A percentile compares a stretch with the other conserved stretches of the same genome.
phyloP scores from a whole-genome alignment of 2,329 filamentous ascomycete genomes.

The Emydomyces testavorans region DNA sequence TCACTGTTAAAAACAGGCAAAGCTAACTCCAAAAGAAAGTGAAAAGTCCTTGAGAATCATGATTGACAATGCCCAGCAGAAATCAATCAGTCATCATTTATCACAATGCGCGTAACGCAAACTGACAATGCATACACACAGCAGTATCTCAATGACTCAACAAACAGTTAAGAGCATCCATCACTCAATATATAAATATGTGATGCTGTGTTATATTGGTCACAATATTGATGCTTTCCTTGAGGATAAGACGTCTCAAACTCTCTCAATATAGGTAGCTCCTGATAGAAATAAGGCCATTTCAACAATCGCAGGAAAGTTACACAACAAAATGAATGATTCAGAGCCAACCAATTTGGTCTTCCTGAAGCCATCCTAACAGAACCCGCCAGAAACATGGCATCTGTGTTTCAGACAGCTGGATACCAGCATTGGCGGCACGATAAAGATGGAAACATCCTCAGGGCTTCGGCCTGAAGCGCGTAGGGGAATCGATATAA shows the following conservation, averaged over 20 bases:
- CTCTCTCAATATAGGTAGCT: background rate
- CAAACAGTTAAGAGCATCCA: background rate
- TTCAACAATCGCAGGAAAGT: background rate
- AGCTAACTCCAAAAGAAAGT: conserved; percentile 1
- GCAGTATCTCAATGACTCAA: background rate
- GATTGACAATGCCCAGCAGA: background rate
- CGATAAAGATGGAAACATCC: background rate
- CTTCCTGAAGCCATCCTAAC: background rate
- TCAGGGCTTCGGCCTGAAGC: background rate
- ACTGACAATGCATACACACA: conserved; percentile 2
- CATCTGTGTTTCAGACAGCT: conserved; percentile 3
- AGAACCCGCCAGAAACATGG: background rate
- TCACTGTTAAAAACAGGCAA: background rate
- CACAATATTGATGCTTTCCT: background rate
- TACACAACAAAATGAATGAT: background rate
- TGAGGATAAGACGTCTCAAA: background rate
- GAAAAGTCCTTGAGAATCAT: background rate
- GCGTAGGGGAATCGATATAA: background rate
- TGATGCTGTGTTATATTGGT: too few relatives aligned
- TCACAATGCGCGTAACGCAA: background rate
- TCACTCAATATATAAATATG: conserved; percentile 9
- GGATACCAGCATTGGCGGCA: background rate
- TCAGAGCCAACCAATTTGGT: conserved; percentile 7
- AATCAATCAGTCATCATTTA: background rate
- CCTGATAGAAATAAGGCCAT: background rate